Conservation (phyloP, 1,284 basidiomycete species). For the Kalmanozyma brasiliensis region DNA sequence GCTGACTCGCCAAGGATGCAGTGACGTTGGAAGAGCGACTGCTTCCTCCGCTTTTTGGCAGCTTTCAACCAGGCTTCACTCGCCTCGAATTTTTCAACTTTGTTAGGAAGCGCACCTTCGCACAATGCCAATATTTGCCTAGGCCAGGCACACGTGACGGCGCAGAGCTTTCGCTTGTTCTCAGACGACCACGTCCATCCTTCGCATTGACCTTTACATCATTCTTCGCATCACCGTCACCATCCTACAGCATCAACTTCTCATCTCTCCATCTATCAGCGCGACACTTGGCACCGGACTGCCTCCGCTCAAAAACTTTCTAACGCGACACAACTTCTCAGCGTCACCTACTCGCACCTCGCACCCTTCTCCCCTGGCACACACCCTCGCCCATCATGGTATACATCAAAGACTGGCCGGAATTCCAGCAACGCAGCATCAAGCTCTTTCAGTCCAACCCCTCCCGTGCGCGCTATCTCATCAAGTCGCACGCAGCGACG, state of each 20-base stretch:
- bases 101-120: too few relatives aligned
- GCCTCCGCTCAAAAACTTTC: background rate
- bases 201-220: background rate
- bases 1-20: conserved; percentile 17
- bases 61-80: conserved; percentile 8
- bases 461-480: conserved; percentile 51
- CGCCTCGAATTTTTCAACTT: background rate
- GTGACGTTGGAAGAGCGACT: conserved; percentile 10
- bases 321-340: too few relatives aligned
- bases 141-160: conserved; percentile 24
- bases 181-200: conserved; percentile 8
- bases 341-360: too few relatives aligned
- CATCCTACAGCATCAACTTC: background rate
- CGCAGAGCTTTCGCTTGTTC: conserved; percentile 6
- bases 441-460: conserved; percentile 50
- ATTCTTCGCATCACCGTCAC: background rate
- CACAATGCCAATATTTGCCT: background rate
- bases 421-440: conserved; percentile 55
- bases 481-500: conserved; percentile 51
- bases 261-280: too few relatives aligned
- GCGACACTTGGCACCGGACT: too few relatives aligned
- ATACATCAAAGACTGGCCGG: conserved; percentile 58
- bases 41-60: background rate
- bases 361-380: background rate
- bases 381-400: conserved; percentile 41